Conservation (phyloP, 805 yeast genomes). For the Yarrowia porcina region DNA sequence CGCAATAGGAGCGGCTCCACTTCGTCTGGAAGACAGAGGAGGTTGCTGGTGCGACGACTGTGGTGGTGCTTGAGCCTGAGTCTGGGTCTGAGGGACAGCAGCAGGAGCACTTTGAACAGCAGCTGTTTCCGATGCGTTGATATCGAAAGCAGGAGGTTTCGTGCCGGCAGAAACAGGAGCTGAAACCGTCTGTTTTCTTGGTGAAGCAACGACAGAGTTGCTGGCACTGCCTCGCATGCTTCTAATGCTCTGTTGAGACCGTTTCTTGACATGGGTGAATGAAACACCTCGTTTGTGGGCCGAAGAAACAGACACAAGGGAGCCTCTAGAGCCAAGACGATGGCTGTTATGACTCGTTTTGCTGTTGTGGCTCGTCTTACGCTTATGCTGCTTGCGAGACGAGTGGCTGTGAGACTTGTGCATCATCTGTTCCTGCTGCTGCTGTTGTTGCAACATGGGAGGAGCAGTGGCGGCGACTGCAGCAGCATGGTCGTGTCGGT, state of each 20-base stretch:
- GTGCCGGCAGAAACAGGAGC: not conserved
- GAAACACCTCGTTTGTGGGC: slow-evolving; percentile 33
- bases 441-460: not conserved
- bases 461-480: not conserved
- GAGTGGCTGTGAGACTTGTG: slow-evolving; percentile 13
- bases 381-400: slow-evolving; percentile 16
- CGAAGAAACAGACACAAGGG: slow-evolving; percentile 33
- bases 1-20: not conserved
- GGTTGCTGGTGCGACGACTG: not conserved
- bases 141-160: not conserved
- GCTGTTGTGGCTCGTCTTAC: slow-evolving; percentile 11
- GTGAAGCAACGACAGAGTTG: slow-evolving; percentile 4
- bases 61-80: not conserved
- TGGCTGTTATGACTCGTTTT: not conserved
- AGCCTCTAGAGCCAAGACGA: slow-evolving; percentile 30
- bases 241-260: slow-evolving; percentile 13
- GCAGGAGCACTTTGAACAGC: not conserved
- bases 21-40: no score
- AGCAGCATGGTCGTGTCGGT: slow-evolving; percentile 59
- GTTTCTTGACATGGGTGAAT: slow-evolving; percentile 28
- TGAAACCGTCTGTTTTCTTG: not conserved
- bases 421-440: not conserved
- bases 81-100: not conserved
- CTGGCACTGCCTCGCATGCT: slow-evolving; percentile 22
- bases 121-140: not conserved